Evolutionary conservation across 2,329 filamentous ascomycete genomes (phyloP).

Genomic region (Pseudogymnoascus sp.): DNA sequence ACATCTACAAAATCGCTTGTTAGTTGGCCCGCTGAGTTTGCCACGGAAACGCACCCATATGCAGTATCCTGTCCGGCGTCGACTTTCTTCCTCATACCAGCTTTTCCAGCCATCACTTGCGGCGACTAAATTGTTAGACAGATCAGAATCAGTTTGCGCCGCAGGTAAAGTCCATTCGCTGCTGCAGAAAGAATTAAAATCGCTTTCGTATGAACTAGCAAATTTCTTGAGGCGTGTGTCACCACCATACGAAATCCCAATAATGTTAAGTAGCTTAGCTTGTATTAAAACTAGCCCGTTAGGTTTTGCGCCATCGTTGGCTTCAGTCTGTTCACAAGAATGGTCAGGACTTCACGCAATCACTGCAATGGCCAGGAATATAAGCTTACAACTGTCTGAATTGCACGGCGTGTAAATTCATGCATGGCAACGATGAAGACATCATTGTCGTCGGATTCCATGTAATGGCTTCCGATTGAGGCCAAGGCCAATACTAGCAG

Average conservation of each 20-base stretch:
- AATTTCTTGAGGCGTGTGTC: conserved; percentile 14
- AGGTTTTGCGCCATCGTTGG: conserved; percentile 9
- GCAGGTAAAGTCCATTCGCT: conserved; percentile 12
- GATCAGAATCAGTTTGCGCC: conserved; percentile 7
- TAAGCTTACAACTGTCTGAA: conserved; percentile 28
- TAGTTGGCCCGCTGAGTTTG: background rate
- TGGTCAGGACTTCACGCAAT: background rate
- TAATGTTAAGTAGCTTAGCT: conserved; percentile 19
- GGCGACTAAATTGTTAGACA: background rate
- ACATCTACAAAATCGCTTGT: conserved; percentile 24
- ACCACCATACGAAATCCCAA: conserved; percentile 21
- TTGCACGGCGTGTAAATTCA: conserved; percentile 33
- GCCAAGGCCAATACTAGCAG: conserved; percentile 32
- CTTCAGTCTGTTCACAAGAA: conserved; percentile 10
- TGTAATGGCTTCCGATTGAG: conserved; percentile 32
- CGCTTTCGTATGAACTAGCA: conserved; percentile 13
- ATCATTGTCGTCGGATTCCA: conserved; percentile 22
- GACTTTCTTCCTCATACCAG: conserved; percentile 32
- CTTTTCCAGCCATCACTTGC: conserved; percentile 25
- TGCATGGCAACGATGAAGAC: conserved; percentile 30
- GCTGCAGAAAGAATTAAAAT: conserved; percentile 21
- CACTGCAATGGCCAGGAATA: background rate
- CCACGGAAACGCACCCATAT: conserved; percentile 32
- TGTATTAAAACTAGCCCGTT: conserved; percentile 18
- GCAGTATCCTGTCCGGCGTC: conserved; percentile 32